phyloP scores from a whole-genome alignment of 257 asterid genomes.

The Nicotiana tabacum region DNA sequence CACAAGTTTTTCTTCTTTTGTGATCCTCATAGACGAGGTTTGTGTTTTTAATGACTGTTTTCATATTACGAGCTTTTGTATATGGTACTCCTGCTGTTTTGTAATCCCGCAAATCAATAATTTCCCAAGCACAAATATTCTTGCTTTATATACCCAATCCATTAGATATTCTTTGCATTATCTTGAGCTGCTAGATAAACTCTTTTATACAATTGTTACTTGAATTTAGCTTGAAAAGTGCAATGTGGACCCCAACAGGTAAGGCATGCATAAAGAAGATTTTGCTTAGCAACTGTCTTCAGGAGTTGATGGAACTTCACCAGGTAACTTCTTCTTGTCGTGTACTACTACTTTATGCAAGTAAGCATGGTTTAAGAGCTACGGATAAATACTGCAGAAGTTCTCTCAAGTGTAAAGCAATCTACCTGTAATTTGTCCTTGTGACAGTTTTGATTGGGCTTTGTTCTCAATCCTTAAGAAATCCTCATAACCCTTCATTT shows the following conservation, averaged over 20 bases:
- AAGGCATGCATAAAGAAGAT: slow-evolving; percentile 98
- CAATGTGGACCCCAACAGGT: slow-evolving; percentile 45
- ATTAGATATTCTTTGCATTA: not conserved
- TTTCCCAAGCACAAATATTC: not conserved
- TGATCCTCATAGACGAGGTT: slow-evolving; percentile 98
- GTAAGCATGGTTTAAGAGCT: not conserved
- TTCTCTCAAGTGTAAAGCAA: not conserved
- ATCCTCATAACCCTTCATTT: not conserved
- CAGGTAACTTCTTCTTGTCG: slow-evolving; percentile 45
- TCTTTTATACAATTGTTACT: not conserved
- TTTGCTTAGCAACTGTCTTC: slow-evolving; percentile 95
- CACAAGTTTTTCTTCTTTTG: slow-evolving; percentile 99
- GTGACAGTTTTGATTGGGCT: not conserved
- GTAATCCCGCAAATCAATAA: not conserved
- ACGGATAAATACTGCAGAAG: not conserved
- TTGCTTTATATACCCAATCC: not conserved
- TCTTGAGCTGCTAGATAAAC: not conserved
- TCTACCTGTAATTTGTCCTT: not conserved
- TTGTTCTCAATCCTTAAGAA: slow-evolving; percentile 1
- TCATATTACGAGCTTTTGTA: not conserved
- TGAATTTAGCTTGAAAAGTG: slow-evolving; percentile 12
- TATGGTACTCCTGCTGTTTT: not conserved
- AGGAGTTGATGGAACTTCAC: slow-evolving; percentile 98
- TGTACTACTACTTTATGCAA: not conserved
- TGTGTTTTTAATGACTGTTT: slow-evolving; percentile 2